These are phyloP conservation scores for Penicillium sp. DNA, from an alignment of 2,329 filamentous ascomycete species.

Conservation along the genomic window DNA sequence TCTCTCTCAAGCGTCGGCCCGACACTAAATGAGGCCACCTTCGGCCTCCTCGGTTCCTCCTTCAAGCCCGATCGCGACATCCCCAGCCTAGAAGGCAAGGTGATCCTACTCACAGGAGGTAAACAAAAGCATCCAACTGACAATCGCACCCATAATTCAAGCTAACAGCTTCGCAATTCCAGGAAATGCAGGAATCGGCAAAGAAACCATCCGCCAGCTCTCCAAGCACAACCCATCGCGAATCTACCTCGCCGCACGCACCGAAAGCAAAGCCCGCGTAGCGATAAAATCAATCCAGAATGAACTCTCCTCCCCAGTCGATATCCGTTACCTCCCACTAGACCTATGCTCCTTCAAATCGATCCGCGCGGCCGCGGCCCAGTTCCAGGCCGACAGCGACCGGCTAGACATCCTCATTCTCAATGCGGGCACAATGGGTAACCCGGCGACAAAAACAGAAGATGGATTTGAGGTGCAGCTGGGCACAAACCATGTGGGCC, in stretches of 20 bases:
- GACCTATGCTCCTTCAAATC: slow-evolving; percentile 54
- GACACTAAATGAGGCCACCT: slow-evolving; percentile 36
- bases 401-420: slow-evolving; percentile 49
- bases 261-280: slow-evolving; percentile 42
- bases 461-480: slow-evolving; percentile 48
- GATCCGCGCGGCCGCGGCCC: slow-evolving; percentile 45
- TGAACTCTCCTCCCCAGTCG: slow-evolving; percentile 30
- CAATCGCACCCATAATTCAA: background rate
- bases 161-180: background rate
- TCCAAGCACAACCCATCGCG: slow-evolving; percentile 53
- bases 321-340: slow-evolving; percentile 49
- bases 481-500: slow-evolving; percentile 50
- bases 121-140: background rate
- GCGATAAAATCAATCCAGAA: slow-evolving; percentile 46
- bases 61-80: slow-evolving; percentile 50
- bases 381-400: slow-evolving; percentile 41
- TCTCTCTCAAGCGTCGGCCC: slow-evolving; percentile 32
- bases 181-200: slow-evolving; percentile 50
- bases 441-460: slow-evolving; percentile 37
- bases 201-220: slow-evolving; percentile 49
- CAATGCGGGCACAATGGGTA: slow-evolving; percentile 51
- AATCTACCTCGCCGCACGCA: slow-evolving; percentile 58
- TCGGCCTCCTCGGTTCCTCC: slow-evolving; percentile 33
- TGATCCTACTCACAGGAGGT: slow-evolving; percentile 56
- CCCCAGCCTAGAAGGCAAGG: slow-evolving; percentile 48